phyloP scores from a whole-genome alignment of 768 basidiomycete species.

The Hygrophorus russula region DNA sequence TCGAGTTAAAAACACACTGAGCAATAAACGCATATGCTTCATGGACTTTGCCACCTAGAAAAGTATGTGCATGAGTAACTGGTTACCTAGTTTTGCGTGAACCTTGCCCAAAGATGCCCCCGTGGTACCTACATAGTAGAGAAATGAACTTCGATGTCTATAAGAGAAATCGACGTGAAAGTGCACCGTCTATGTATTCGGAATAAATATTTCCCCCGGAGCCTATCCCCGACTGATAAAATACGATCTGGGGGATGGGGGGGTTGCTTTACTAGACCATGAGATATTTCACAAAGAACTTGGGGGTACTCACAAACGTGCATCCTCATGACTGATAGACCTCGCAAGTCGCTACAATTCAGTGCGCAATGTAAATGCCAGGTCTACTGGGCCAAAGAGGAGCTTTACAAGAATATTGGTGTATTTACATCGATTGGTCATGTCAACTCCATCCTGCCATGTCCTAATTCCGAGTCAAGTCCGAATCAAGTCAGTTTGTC shows the following conservation, averaged over 20 bases:
- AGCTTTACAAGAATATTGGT: conserved; percentile 42
- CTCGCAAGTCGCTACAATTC: conserved; percentile 38
- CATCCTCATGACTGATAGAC: conserved; percentile 38
- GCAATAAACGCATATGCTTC: conserved; percentile 75
- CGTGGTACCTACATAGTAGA: conserved; percentile 36
- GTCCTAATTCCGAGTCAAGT: conserved; percentile 38
- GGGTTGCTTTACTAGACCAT: conserved; percentile 18
- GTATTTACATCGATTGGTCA: conserved; percentile 31
- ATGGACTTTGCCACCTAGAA: conserved; percentile 57
- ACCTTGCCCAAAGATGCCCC: conserved; percentile 48
- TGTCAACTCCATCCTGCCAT: conserved; percentile 56
- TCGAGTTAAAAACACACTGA: conserved; percentile 30
- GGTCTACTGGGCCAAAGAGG: not conserved
- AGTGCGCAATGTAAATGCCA: not conserved
- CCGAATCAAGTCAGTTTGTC: not conserved
- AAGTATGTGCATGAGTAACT: conserved; percentile 1
- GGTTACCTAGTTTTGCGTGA: conserved; percentile 1
- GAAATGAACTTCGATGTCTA: conserved; percentile 1
- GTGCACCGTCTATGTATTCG: conserved; percentile 46
- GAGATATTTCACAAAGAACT: not conserved
- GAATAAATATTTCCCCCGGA: conserved; percentile 48
- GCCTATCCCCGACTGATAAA: conserved; percentile 52
- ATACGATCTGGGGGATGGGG: conserved; percentile 50
- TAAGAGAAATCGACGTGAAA: not conserved
- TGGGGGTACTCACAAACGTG: not conserved